A percentile compares a stretch with the other conserved stretches of the same genome.
These are phyloP conservation scores for Candida patagonica DNA, from an alignment of 805 yeast species.

Conservation along the genomic window DNA sequence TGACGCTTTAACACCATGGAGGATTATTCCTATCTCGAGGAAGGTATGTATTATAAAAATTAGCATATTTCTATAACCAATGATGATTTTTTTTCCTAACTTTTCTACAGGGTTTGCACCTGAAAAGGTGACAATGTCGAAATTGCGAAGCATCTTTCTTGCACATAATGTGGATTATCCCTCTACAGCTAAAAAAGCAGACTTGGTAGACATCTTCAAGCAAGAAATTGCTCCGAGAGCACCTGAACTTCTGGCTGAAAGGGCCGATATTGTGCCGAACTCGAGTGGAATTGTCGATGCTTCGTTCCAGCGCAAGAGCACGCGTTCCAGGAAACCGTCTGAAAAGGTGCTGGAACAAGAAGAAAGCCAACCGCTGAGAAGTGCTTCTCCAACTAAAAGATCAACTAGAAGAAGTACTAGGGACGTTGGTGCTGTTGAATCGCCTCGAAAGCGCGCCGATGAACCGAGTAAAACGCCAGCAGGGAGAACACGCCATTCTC, in stretches of 20 bases:
- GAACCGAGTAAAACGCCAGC: too few species aligned
- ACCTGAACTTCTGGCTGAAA: conserved; percentile 30
- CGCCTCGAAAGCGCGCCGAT: too few species aligned
- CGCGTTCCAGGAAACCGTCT: too few species aligned
- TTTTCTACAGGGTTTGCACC: conserved; percentile 69
- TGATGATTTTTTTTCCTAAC: too few species aligned
- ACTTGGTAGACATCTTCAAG: conserved; percentile 53
- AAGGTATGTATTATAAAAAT: too few species aligned
- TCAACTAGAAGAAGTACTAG: conserved; percentile 2
- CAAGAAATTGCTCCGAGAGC: conserved; percentile 43
- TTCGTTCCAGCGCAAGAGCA: too few species aligned
- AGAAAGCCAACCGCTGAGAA: conserved; percentile 3
- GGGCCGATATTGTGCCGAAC: conserved; percentile 23
- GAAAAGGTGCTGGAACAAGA: too few species aligned
- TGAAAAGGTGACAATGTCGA: conserved; percentile 51
- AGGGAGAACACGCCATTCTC: too few species aligned
- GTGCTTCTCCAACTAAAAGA: conserved; percentile 5
- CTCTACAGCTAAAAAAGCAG: conserved; percentile 58
- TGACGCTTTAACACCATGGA: too few species aligned
- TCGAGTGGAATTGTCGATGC: conserved; percentile 36
- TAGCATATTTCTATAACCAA: neutral
- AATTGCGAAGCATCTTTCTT: conserved; percentile 55
- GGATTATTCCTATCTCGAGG: too few species aligned
- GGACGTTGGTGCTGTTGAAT: too few species aligned
- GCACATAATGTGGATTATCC: conserved; percentile 50